Base-by-base conservation (phyloP, 208 protist species). In the Novymonas esmeraldas region DNA sequence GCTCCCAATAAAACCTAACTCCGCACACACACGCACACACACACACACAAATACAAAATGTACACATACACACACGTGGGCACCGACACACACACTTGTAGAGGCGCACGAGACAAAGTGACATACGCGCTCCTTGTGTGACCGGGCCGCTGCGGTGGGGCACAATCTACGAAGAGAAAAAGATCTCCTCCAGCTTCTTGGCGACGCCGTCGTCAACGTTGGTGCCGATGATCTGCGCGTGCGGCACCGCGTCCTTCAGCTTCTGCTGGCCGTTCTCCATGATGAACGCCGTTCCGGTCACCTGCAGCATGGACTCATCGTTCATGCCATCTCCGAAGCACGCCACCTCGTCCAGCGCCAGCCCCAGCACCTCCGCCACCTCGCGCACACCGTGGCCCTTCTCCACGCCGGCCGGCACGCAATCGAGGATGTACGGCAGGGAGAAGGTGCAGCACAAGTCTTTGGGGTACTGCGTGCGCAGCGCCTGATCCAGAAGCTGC, bases 251-350 rank as follows among this genome's bases (percentile, higher is more conserved):
- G 2, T 63, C 66, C 54, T 87, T 82, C 18, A 90, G 22, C 0
- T 38, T 10, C 3, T 59, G 56, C 36, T 76, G 70, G 2, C 60
- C 85, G 45, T 93, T 93, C 11, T 64, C 52, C 83, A 84, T 93
- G 6, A 93, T 68, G 49, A 76, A 93, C 1, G 78, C 69, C 44
- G 75, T 66, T 3, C 76, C 77, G 2, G 77, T 82, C 1, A 70
- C 50, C 20, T 79, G 26, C 64, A 93, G 68, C 87, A 93, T 90
- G 2, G 76, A 64, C 22, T 71, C 51, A 45, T 93, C 87, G 59
- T 91, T 94, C 80, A 89, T 86, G 20, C 79, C 82, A 48, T 90
- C 82, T 5, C 88, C 88, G 65, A 94, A 90, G 22, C 84, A 84
- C 22, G 80, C 78, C 7, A 79, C 73, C 9, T 88, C 71, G 0